Evolutionary conservation across 2,329 filamentous ascomycete species (phyloP), one percentile per base, ranked within the genome.

Genomic region (Paecilomyces sp.): DNA sequence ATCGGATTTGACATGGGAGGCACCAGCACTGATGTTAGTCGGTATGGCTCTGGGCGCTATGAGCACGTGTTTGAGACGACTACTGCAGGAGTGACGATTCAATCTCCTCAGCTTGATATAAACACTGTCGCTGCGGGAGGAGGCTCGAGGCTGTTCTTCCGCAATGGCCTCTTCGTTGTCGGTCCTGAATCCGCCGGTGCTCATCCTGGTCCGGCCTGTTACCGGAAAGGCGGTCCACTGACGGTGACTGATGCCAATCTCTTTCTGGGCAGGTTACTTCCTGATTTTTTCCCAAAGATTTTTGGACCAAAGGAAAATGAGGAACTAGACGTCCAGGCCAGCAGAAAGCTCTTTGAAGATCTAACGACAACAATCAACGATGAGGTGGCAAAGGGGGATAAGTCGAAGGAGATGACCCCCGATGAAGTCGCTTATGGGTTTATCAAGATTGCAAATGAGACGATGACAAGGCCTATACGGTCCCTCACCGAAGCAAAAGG

Each of bases 1-100:
- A 95, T 96, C 68, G 92, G 92, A 0, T 96, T 96, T 68, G 92
- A 96, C 69, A 96, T 96, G 92, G 90, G 90, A 52, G 91, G 91
- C 15, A 96, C 92, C 0, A 91, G 88, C 62, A 96, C 92, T 0
- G 92, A 96, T 74, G 91, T 96, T 11, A 93, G 89, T 55, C 82
- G 92, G 56, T 96, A 93, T 67, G 90, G 88, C 5, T 86, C 88
- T 58, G 91, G 92, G 28, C 82, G 89, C 57, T 95, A 95, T 68
- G 91, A 96, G 67, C 92, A 96, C 69, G 90, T 94, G 0, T 96
- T 96, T 65, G 91, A 96, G 77, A 95, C 91, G 0, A 95, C 90
- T 0, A 95, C 90, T 0, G 91, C 91, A 0, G 92, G 91, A 5
- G 90, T 95, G 2, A 93, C 91, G 0, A 93, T 96, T 28, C 91